These are phyloP conservation scores for Tricholoma terreum DNA, from an alignment of 768 basidiomycete species.

Conservation along the genomic window DNA sequence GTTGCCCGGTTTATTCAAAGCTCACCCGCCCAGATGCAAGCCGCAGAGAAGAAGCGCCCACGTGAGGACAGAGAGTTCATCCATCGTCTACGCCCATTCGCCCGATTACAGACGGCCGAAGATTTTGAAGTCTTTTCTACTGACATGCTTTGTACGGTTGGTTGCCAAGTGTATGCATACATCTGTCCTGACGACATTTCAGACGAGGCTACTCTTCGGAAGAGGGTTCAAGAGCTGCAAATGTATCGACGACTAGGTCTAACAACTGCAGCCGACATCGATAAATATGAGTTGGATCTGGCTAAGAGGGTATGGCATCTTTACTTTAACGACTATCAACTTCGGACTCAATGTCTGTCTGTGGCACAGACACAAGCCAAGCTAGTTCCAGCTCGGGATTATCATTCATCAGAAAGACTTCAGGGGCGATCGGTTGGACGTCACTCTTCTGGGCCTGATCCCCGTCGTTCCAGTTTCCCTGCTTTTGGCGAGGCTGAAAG, in stretches of 20 bases:
- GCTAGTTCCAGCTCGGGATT: conserved; percentile 52
- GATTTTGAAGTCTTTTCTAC: conserved; percentile 88
- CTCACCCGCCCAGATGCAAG: conserved; percentile 64
- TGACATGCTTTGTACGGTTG: conserved; percentile 83
- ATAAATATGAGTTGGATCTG: conserved; percentile 79
- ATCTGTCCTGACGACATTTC: neutral
- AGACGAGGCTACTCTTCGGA: conserved; percentile 89
- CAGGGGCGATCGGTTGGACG: conserved; percentile 51
- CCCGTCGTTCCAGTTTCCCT: conserved; percentile 41
- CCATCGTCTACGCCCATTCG: conserved; percentile 86
- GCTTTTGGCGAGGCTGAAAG: conserved; percentile 41
- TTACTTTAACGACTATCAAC: neutral
- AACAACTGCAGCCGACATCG: conserved; percentile 81
- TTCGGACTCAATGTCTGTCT: neutral
- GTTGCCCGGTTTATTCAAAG: neutral
- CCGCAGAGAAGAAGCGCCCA: conserved; percentile 84
- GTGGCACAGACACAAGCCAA: conserved; percentile 57
- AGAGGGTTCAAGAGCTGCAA: conserved; percentile 88
- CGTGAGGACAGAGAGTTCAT: conserved; percentile 92
- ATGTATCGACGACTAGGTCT: conserved; percentile 86
- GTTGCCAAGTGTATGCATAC: conserved; percentile 1
- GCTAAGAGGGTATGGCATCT: conserved; percentile 54
- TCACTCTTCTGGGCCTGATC: conserved; percentile 54
- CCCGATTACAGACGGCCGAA: conserved; percentile 84
- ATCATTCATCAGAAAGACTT: conserved; percentile 48